Conservation (phyloP, 2,329 filamentous ascomycete genomes). For the Alternaria panax region DNA sequence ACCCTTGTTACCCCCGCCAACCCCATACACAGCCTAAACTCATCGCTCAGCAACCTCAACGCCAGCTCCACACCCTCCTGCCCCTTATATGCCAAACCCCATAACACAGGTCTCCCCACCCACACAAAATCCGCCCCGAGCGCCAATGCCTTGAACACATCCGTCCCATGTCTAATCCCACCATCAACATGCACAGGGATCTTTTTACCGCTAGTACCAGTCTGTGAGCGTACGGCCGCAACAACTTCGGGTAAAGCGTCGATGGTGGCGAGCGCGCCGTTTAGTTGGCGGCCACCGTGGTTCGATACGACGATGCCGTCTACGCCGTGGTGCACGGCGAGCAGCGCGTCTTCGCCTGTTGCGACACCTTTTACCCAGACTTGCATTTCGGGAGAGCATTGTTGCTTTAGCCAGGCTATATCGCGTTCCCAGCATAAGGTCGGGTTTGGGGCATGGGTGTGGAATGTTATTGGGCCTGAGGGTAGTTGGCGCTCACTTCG, state of each 20-base stretch:
- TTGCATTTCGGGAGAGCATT: slow-evolving; percentile 33
- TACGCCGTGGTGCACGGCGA: slow-evolving; percentile 53
- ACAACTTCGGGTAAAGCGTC: slow-evolving; percentile 63
- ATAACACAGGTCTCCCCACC: slow-evolving; percentile 62
- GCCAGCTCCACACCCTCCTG: slow-evolving; percentile 32
- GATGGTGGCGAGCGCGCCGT: slow-evolving; percentile 53
- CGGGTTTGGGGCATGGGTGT: slow-evolving; percentile 31
- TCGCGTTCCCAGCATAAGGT: slow-evolving; percentile 35
- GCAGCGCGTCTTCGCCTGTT: slow-evolving; percentile 51
- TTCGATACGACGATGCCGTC: slow-evolving; percentile 60
- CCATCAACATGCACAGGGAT: slow-evolving; percentile 86
- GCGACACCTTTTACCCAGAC: slow-evolving; percentile 56
- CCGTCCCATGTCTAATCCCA: slow-evolving; percentile 84
- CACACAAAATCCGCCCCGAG: slow-evolving; percentile 90
- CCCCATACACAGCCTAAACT: slow-evolving; percentile 35
- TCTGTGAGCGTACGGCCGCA: slow-evolving; percentile 54
- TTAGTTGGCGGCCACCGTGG: slow-evolving; percentile 61
- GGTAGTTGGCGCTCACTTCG: slow-evolving; percentile 18
- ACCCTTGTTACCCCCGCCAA: slow-evolving; percentile 32
- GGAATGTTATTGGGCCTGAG: slow-evolving; percentile 24
- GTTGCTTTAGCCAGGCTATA: slow-evolving; percentile 29
- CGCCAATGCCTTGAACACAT: slow-evolving; percentile 93
- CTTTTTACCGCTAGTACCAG: slow-evolving; percentile 8
- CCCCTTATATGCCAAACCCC: slow-evolving; percentile 64
- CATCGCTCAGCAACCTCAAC: slow-evolving; percentile 26